phyloP scores from a whole-genome alignment of 768 basidiomycete species.

The Lentinus tigrinus region DNA sequence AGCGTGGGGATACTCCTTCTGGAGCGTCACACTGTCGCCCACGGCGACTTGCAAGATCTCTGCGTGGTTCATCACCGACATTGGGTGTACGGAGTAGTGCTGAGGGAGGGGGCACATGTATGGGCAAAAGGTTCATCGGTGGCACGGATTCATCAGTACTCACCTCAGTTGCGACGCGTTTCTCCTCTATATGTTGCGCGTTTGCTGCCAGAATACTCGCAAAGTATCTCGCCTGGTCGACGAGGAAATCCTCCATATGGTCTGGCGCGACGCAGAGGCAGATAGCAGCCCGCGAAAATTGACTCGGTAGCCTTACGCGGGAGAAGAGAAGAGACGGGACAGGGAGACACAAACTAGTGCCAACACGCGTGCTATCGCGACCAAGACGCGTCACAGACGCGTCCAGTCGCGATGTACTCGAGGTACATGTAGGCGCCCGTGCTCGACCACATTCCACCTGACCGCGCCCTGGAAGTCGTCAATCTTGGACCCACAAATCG shows the following conservation, averaged over 20 bases:
- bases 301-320: no score
- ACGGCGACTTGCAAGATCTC: neutral
- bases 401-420: neutral
- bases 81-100: neutral
- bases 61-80: neutral
- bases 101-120: neutral
- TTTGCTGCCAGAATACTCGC: slow-evolving; percentile 2
- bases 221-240: slow-evolving; percentile 5
- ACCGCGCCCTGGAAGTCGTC: neutral
- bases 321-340: no score
- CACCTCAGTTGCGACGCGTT: neutral
- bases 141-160: neutral
- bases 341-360: neutral
- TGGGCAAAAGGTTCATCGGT: neutral
- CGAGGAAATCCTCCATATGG: neutral
- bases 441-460: neutral
- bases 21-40: neutral
- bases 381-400: slow-evolving; percentile 4
- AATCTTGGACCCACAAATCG: neutral
- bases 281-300: neutral
- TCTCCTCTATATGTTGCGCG: slow-evolving; percentile 1
- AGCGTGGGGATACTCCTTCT: neutral
- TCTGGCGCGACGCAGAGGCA: neutral
- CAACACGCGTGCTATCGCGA: neutral
- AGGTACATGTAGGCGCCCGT: neutral